These are phyloP conservation scores for Begonia loranthoides DNA, from an alignment of 306 rosid genomes.

Conservation along the genomic window DNA sequence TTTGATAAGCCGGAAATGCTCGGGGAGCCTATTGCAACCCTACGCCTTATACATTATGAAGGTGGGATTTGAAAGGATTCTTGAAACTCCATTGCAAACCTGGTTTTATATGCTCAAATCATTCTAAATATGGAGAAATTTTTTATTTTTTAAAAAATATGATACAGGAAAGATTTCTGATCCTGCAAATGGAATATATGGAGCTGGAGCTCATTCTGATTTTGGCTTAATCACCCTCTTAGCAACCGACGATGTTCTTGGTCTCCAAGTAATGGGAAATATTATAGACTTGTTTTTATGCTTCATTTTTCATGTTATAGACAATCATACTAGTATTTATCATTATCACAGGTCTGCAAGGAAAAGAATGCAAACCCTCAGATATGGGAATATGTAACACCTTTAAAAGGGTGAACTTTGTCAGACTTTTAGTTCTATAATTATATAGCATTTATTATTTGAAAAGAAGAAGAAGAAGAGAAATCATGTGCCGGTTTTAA, in stretches of 20 bases:
- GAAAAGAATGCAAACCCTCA: conserved; percentile 83
- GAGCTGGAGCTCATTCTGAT: conserved; percentile 96
- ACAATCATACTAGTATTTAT: not conserved
- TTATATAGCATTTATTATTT: too few relatives aligned
- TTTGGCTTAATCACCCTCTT: conserved; percentile 65
- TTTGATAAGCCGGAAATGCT: conserved; percentile 64
- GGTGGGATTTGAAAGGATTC: conserved; percentile 24
- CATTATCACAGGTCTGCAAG: conserved; percentile 62
- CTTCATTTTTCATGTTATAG: conserved; percentile 3
- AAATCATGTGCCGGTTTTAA: too few relatives aligned
- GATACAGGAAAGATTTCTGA: conserved; percentile 48
- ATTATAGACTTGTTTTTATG: conserved; percentile 5
- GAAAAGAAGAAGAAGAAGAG: too few relatives aligned
- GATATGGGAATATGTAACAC: conserved; percentile 78
- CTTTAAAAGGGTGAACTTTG: conserved; percentile 71
- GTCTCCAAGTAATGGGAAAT: conserved; percentile 65
- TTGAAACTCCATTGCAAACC: conserved; percentile 3
- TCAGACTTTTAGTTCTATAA: not conserved
- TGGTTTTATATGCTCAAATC: not conserved
- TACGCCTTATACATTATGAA: conserved; percentile 71
- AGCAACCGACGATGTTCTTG: conserved; percentile 57
- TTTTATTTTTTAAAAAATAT: conserved; percentile 4
- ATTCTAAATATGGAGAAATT: too few relatives aligned
- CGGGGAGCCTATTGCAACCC: conserved; percentile 55
- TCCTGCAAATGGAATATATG: conserved; percentile 62